Evolutionary conservation across 106 monocot species (phyloP).

Genomic region (Acorus gramineus): DNA sequence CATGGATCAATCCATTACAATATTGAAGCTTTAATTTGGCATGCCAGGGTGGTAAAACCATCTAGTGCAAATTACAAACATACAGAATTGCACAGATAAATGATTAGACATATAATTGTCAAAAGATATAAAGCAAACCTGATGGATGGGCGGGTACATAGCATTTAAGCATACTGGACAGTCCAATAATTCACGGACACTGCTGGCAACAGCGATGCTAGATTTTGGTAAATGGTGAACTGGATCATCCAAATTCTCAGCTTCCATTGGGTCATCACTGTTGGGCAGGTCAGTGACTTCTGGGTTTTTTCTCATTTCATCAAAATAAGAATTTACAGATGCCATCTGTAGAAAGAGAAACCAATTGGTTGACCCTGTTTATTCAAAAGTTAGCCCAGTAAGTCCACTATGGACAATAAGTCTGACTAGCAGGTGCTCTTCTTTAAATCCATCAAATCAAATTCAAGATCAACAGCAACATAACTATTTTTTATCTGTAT

Average conservation of each 20-base stretch:
- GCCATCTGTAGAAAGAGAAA: neutral
- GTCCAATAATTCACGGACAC: conserved; percentile 3
- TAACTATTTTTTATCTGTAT: too few relatives aligned
- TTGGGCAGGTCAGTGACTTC: conserved; percentile 1
- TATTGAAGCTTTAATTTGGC: neutral
- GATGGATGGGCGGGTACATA: conserved; percentile 6
- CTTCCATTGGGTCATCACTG: neutral
- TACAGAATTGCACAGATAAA: neutral
- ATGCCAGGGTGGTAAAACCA: neutral
- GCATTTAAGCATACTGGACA: conserved; percentile 2
- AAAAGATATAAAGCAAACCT: neutral
- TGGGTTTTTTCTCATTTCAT: neutral
- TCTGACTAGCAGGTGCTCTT: too few relatives aligned
- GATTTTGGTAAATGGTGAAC: neutral
- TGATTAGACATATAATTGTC: neutral
- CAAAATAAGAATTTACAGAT: neutral
- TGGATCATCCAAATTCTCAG: neutral
- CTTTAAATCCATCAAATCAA: too few relatives aligned
- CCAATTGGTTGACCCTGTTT: too few relatives aligned
- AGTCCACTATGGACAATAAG: too few relatives aligned
- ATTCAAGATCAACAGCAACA: too few relatives aligned
- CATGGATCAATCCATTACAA: neutral
- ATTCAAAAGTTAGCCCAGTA: too few relatives aligned
- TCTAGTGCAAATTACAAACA: neutral
- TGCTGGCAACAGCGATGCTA: neutral